Evolutionary conservation across 208 protist genomes (phyloP).

Genomic region (Crithidia fasciculata): DNA sequence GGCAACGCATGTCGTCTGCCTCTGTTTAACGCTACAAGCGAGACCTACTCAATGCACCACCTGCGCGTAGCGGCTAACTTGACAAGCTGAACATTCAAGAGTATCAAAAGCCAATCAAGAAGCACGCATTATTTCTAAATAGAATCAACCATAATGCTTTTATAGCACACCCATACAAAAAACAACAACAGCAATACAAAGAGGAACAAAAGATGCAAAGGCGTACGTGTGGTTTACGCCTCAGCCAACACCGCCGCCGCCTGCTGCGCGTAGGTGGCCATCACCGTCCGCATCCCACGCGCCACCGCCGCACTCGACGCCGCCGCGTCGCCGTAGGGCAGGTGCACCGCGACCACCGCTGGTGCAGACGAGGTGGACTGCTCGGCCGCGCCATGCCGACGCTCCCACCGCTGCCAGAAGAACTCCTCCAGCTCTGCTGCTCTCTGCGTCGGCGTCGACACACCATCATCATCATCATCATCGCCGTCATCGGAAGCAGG

Average conservation of each 20-base stretch:
- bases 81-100: too few relatives aligned
- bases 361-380: not conserved
- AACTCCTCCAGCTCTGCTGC: conserved; percentile 5
- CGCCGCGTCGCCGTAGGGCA: conserved; percentile 21
- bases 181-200: not conserved
- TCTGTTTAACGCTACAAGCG: too few relatives aligned
- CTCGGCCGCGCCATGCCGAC: not conserved
- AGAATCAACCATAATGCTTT: too few relatives aligned
- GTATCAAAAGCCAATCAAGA: too few relatives aligned
- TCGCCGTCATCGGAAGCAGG: not conserved
- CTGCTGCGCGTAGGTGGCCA: conserved; percentile 27
- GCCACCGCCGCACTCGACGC: conserved; percentile 5
- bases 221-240: not conserved
- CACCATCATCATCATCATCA: not conserved
- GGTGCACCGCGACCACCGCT: conserved; percentile 6
- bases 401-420: conserved; percentile 21
- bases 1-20: too few relatives aligned
- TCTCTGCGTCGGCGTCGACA: not conserved
- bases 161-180: not conserved
- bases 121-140: too few relatives aligned
- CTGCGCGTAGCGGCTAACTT: too few relatives aligned
- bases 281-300: conserved; percentile 20
- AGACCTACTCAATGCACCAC: too few relatives aligned
- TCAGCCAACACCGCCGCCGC: conserved; percentile 7
- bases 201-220: not conserved